Base-by-base conservation (phyloP, 2,329 filamentous ascomycete species). In the Ilyonectria sp. region DNA sequence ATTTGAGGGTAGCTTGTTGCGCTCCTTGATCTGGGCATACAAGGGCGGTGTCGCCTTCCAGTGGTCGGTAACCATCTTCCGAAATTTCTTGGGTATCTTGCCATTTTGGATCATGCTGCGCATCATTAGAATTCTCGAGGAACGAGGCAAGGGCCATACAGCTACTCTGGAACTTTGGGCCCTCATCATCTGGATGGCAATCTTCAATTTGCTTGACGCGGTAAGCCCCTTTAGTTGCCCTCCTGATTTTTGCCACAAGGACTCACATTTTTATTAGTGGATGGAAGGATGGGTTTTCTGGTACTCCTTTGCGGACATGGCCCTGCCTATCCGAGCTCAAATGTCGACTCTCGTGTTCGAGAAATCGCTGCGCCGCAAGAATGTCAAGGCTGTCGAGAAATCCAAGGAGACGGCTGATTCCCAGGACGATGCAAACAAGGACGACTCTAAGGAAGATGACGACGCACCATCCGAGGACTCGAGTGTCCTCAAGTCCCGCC, bases 331-430 rank as follows among this genome's bases (percentile, higher is more conserved):
- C 17, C 89, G 92, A 58, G 87, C 90, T 31, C 91, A 94, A 73
- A 82, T 96, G 2, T 90, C 91, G 2, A 87, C 92, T 1, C 84
- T 94, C 8, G 87, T 95, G 17, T 95, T 95, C 73, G 88, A 91
- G 67, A 96, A 96, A 78, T 88, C 92, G 0, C 89, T 94, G 85
- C 87, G 91, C 49, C 87, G 91, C 55, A 95, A 95, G 77, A 93
- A 95, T 77, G 89, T 93, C 46, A 94, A 94, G 77, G 87, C 89
- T 11, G 84, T 87, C 5, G 84, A 83, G 40, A 90, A 87, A 74
- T 74, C 79, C 10, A 77, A 78, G 19, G 79, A 84, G 78, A 50
- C 76, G n/a, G 74, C 80, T 29, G 68, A 74, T 19, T 74, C 31
- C 58, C 43, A 81, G 6, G 75, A 74, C 15, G 78, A 82, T 7